These are phyloP conservation scores for Aspergillus ellipticus DNA, from an alignment of 495 filamentous ascomycete genomes.

Conservation along the genomic window DNA sequence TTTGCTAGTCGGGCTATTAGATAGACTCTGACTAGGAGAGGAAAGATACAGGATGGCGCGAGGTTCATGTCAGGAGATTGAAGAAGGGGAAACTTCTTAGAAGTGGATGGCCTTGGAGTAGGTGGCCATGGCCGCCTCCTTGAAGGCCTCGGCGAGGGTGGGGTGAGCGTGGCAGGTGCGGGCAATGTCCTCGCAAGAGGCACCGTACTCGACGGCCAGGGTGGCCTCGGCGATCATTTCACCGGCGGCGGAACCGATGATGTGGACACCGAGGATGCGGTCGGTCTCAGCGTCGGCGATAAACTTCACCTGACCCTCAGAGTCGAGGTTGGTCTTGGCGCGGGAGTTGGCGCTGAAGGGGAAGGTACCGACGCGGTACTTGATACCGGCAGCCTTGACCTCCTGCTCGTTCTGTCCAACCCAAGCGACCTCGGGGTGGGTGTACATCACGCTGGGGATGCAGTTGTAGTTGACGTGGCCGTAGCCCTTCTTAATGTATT, in stretches of 20 bases:
- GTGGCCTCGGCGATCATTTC: conserved; percentile 99
- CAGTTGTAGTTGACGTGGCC: conserved; percentile 98
- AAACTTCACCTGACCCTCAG: conserved; percentile 96
- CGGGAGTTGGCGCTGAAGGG: conserved; percentile 96
- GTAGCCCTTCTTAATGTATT: conserved; percentile 95
- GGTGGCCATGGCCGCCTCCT: conserved; percentile 98
- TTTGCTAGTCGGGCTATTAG: conserved; percentile 42
- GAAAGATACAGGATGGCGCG: conserved; percentile 33
- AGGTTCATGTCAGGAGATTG: conserved; percentile 18
- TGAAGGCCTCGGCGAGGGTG: conserved; percentile 95
- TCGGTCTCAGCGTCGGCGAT: conserved; percentile 95
- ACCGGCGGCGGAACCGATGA: conserved; percentile 90
- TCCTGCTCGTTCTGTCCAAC: conserved; percentile 98
- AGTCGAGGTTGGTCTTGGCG: conserved; percentile 98
- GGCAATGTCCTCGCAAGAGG: conserved; percentile 89
- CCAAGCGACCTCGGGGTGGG: conserved; percentile 97
- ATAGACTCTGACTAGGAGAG: conserved; percentile 20
- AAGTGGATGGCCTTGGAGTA: conserved; percentile 96
- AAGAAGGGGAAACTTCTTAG: conserved; percentile 46
- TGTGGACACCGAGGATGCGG: conserved; percentile 90
- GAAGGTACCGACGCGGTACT: conserved; percentile 89
- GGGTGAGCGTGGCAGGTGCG: conserved; percentile 97
- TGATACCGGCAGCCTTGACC: conserved; percentile 80
- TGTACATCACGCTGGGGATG: conserved; percentile 99
- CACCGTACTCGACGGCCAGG: conserved; percentile 93